Percentiles rank a stretch among this genome's conserved stretches.
Conservation (phyloP, 2,329 filamentous ascomycete genomes). For the Laburnicola sp. region DNA sequence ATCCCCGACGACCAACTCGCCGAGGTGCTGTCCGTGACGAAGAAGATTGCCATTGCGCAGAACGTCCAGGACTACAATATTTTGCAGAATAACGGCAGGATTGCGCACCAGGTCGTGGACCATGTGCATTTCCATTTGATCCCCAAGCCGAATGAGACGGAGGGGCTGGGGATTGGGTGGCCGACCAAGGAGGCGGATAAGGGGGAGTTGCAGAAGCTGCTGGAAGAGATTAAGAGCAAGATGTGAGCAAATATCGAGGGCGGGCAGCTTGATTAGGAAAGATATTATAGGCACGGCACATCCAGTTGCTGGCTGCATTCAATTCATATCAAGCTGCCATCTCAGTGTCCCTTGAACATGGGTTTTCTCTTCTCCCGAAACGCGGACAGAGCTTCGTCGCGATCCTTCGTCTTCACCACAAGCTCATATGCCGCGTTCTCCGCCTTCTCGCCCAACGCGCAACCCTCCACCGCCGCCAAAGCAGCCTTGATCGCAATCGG, state of each 20-base stretch:
- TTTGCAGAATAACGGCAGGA: constrained; percentile 90
- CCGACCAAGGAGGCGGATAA: constrained; percentile 75
- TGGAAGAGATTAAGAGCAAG: constrained; percentile 85
- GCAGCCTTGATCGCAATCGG: constrained; percentile 81
- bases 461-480: constrained; percentile 75
- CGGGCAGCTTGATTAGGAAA: too few relatives aligned
- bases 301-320: too few relatives aligned
- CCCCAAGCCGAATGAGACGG: constrained; percentile 82
- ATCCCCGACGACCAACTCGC: constrained; percentile 85
- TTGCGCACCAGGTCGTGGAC: constrained; percentile 89
- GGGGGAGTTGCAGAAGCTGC: constrained; percentile 76
- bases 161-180: constrained; percentile 83
- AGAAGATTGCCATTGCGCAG: constrained; percentile 79
- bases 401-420: constrained; percentile 81
- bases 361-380: constrained; percentile 78
- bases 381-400: constrained; percentile 82
- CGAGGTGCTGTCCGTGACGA: constrained; percentile 84
- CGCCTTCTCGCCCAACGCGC: constrained; percentile 66
- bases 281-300: too few relatives aligned
- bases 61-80: constrained; percentile 86
- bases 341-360: constrained; percentile 60
- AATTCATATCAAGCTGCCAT: too few relatives aligned
- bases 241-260: too few relatives aligned
- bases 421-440: constrained; percentile 86
- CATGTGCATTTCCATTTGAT: constrained; percentile 99